Conservation (phyloP, 106 monocot genomes). For the Agapanthus africanus region DNA sequence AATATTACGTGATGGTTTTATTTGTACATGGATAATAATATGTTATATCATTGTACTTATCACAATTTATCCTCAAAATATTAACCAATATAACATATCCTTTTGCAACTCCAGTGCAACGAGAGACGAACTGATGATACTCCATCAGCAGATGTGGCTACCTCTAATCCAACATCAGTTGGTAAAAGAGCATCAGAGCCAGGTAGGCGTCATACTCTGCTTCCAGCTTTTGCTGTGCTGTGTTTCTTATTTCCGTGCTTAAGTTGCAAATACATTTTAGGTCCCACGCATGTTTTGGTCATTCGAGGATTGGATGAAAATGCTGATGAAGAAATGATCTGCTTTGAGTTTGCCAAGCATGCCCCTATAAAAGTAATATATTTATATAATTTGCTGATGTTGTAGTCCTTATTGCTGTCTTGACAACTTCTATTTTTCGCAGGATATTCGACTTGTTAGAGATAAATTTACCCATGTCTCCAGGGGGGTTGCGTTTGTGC, state of each 20-base stretch:
- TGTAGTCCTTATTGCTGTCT: neutral
- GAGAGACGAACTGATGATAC: slow-evolving; percentile 87
- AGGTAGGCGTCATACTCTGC: slow-evolving; percentile 28
- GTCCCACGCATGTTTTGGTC: slow-evolving; percentile 94
- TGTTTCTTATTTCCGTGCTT: slow-evolving; percentile 3
- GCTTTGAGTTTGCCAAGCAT: slow-evolving; percentile 97
- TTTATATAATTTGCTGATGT: neutral
- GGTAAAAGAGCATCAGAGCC: slow-evolving; percentile 78
- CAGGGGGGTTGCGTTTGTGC: slow-evolving; percentile 91
- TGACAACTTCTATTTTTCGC: slow-evolving; percentile 11
- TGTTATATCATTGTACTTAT: neutral
- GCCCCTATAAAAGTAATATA: slow-evolving; percentile 76
- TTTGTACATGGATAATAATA: neutral
- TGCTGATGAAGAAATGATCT: slow-evolving; percentile 99
- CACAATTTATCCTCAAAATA: neutral
- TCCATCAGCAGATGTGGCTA: slow-evolving; percentile 59
- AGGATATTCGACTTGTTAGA: slow-evolving; percentile 94
- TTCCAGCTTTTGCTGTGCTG: slow-evolving; percentile 2
- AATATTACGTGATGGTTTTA: neutral
- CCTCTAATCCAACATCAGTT: slow-evolving; percentile 35
- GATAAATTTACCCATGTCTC: slow-evolving; percentile 99
- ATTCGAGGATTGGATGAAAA: slow-evolving; percentile 99
- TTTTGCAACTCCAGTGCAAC: slow-evolving; percentile 57
- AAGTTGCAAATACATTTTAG: slow-evolving; percentile 26
- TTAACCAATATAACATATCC: neutral